Base-by-base conservation (phyloP, 805 yeast genomes). In the Ascoidea rubescens region DNA sequence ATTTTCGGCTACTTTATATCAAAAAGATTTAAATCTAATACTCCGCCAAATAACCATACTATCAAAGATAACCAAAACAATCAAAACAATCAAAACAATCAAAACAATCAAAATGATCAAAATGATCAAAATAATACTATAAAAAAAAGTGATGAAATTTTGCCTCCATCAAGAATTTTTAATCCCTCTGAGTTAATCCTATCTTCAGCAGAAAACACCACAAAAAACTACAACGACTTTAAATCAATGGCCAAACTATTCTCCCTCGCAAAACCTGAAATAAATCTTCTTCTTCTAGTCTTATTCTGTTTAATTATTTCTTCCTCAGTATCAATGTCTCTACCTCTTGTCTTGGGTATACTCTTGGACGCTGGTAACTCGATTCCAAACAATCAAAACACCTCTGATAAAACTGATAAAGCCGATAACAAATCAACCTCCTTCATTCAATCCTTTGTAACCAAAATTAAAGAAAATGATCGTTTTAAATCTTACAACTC, bases 341-440 rank as follows among this genome's bases (percentile, higher is more conserved):
- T 91, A 47, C 98, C 98, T 5, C 70, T 83, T 48, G 73, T 87
- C 30, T 84, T 91, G 53, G 98, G 98, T 37, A 85, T 85, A 60
- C 81, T 90, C 49, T 75, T 91, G 21, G 98, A 90, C 64, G 75
- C 82, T 2, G 80, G 85, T 4, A 50, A 47, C 7, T 37, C 43
- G 2, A 37, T 37, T 10, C 14, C 8, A 10, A 10, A 8, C 8
- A 10, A 8, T 37, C 8, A 37, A 10, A 14, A 37, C 14, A 10
- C 43, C 8, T 37, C 43, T 37, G 43, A 37, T 14, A 8, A 8
- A 37, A 10, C 43, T 10, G 14, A 14, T 37, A 14, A 37, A 10
- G 2, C 43, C 14, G 8, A 2, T 10, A 37, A 37, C 14, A 14
- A 37, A 10, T 37, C 43, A 37, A 37, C 14, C 8, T 37, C 43